A percentile compares a stretch with the other conserved stretches of the same genome.
phyloP scores from a whole-genome alignment of 495 filamentous ascomycete species.

The Thermochaetoides thermophila region DNA sequence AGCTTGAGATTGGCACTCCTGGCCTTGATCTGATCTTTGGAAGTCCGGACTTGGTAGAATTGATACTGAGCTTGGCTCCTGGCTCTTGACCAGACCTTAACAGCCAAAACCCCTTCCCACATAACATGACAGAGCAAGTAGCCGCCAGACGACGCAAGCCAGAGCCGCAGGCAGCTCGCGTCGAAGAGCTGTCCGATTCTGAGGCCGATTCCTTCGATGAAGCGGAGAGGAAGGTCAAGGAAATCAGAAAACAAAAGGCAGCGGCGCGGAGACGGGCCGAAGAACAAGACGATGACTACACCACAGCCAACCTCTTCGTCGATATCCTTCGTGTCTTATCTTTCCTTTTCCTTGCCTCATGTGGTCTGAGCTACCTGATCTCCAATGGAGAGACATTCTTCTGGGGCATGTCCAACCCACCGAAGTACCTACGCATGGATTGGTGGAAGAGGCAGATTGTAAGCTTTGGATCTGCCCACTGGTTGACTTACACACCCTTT shows the following conservation, averaged over 20 bases:
- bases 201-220: no score
- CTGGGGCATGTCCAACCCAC: slow-evolving; percentile 41
- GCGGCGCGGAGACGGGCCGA: no score
- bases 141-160: slow-evolving; percentile 19
- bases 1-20: no score
- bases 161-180: no score
- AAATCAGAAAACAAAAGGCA: no score
- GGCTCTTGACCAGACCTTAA: no score
- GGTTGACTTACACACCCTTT: not conserved
- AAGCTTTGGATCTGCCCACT: slow-evolving; percentile 6
- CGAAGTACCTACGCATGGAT: slow-evolving; percentile 49
- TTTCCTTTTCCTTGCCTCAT: slow-evolving; percentile 53
- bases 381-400: slow-evolving; percentile 51
- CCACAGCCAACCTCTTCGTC: slow-evolving; percentile 29
- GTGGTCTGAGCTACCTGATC: slow-evolving; percentile 64
- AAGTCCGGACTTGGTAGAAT: no score
- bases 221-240: no score
- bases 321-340: slow-evolving; percentile 65
- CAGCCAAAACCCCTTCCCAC: no score
- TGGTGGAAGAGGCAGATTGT: slow-evolving; percentile 51
- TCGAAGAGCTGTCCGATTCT: no score
- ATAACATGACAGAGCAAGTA: slow-evolving; percentile 15
- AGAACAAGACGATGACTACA: slow-evolving; percentile 29
- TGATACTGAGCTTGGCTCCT: no score
- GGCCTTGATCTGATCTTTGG: no score